These are phyloP conservation scores for Halophytophthora polymorphica DNA, from an alignment of 352 stramenopile species.

Conservation along the genomic window DNA sequence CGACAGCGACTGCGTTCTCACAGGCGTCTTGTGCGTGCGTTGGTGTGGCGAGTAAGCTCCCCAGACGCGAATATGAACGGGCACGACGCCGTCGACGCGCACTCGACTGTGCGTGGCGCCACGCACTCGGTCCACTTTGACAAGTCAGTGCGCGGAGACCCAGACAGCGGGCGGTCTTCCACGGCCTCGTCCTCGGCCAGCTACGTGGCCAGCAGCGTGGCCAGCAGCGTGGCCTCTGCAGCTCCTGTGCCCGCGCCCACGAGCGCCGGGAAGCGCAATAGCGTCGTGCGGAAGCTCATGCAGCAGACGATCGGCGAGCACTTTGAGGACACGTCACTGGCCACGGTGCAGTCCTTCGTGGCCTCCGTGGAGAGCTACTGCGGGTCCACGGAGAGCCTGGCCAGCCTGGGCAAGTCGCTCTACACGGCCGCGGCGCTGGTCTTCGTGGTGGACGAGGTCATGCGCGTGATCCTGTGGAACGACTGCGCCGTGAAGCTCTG, in stretches of 20 bases:
- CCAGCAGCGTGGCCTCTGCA: slow-evolving; percentile 10
- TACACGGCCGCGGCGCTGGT: slow-evolving; percentile 74
- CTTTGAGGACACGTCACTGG: slow-evolving; percentile 63
- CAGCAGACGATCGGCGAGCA: slow-evolving; percentile 74
- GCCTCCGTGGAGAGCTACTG: slow-evolving; percentile 71
- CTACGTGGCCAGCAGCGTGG: background rate
- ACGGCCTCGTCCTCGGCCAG: slow-evolving; percentile 10
- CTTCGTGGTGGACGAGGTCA: slow-evolving; percentile 81
- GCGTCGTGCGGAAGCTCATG: slow-evolving; percentile 72
- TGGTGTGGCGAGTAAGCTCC: too few species aligned
- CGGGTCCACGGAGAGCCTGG: slow-evolving; percentile 69
- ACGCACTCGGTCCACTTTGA: slow-evolving; percentile 71
- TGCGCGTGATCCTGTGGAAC: slow-evolving; percentile 88
- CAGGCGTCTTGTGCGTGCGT: too few species aligned
- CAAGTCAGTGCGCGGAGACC: slow-evolving; percentile 46
- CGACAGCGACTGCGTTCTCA: too few species aligned
- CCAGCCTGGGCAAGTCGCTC: slow-evolving; percentile 78
- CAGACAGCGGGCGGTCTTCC: slow-evolving; percentile 46
- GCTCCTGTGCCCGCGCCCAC: background rate
- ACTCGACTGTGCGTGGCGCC: slow-evolving; percentile 10
- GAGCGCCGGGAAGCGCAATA: slow-evolving; percentile 25
- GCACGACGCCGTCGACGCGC: slow-evolving; percentile 28
- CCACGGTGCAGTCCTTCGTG: slow-evolving; percentile 74
- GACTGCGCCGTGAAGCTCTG: slow-evolving; percentile 68
- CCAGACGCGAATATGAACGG: slow-evolving; percentile 52